Evolutionary conservation across 2,329 filamentous ascomycete genomes (phyloP).

Genomic region (Monosporascus sp.): DNA sequence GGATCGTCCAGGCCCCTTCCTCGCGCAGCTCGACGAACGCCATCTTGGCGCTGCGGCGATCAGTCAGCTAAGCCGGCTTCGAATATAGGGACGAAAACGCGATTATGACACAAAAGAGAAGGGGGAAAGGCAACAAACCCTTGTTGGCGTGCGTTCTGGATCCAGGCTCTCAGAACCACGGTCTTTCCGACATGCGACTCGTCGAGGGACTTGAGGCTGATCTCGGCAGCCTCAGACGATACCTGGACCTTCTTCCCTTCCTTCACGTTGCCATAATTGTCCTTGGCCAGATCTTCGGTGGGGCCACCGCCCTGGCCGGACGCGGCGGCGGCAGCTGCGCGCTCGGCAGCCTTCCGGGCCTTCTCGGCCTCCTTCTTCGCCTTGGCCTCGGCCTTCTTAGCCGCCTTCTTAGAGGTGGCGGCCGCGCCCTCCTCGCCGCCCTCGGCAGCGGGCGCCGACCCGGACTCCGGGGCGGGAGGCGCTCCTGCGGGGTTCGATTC

Average conservation of each 20-base stretch:
- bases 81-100: neutral
- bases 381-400: constrained; percentile 81
- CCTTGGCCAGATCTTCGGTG: constrained; percentile 60
- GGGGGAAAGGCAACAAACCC: constrained; percentile 29
- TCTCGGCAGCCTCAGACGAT: neutral
- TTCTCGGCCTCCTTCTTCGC: constrained; percentile 85
- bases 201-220: constrained; percentile 50
- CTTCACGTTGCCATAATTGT: constrained; percentile 72
- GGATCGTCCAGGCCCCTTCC: constrained; percentile 69
- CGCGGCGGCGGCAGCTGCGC: constrained; percentile 65
- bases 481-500: neutral
- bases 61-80: neutral
- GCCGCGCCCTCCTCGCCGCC: neutral
- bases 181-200: constrained; percentile 63
- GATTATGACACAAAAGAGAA: no score
- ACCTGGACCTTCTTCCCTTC: constrained; percentile 50
- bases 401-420: constrained; percentile 64
- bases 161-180: constrained; percentile 71
- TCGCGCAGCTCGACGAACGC: constrained; percentile 82
- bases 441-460: neutral
- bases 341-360: constrained; percentile 65
- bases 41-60: constrained; percentile 60
- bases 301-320: constrained; percentile 54
- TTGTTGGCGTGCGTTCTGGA: constrained; percentile 85
- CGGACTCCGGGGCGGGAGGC: neutral